These are phyloP conservation scores for Globisporangium cederbergense DNA, from an alignment of 352 stramenopile genomes.

Conservation along the genomic window DNA sequence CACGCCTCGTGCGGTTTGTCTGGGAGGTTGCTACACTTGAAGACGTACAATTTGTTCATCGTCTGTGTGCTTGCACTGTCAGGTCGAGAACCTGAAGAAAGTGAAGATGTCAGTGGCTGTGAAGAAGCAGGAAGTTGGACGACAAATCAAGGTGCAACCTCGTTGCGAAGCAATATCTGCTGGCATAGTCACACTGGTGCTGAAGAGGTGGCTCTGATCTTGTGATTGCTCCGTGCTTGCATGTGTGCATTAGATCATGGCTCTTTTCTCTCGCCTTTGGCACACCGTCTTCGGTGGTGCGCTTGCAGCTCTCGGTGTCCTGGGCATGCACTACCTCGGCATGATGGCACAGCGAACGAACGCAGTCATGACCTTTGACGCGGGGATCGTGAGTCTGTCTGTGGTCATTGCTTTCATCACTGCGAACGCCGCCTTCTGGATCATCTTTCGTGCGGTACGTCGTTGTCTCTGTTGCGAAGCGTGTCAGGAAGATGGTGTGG, in stretches of 20 bases:
- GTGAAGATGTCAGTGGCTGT: slow-evolving; percentile 18
- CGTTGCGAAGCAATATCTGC: too few species aligned
- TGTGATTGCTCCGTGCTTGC: neutral
- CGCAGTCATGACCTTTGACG: slow-evolving; percentile 33
- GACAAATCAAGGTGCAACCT: slow-evolving; percentile 12
- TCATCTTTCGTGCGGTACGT: slow-evolving; percentile 52
- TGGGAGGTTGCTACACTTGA: neutral
- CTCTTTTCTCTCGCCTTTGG: slow-evolving; percentile 49
- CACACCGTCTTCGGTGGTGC: slow-evolving; percentile 40
- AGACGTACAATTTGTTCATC: neutral
- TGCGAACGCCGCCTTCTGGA: slow-evolving; percentile 64
- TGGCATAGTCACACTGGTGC: too few species aligned
- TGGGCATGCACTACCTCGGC: slow-evolving; percentile 69
- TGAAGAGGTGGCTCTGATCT: too few species aligned
- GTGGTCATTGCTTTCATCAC: slow-evolving; percentile 50
- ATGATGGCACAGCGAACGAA: slow-evolving; percentile 60
- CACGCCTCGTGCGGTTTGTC: neutral
- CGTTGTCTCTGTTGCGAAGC: neutral
- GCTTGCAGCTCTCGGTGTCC: slow-evolving; percentile 53
- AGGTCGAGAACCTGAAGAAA: slow-evolving; percentile 14
- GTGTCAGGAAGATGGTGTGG: neutral
- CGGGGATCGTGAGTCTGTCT: slow-evolving; percentile 36
- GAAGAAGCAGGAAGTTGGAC: slow-evolving; percentile 13
- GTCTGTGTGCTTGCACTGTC: neutral
- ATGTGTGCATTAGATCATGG: slow-evolving; percentile 24